Evolutionary conservation across 106 monocot genomes (phyloP).

Genomic region (Apostasia shenzhenica): DNA sequence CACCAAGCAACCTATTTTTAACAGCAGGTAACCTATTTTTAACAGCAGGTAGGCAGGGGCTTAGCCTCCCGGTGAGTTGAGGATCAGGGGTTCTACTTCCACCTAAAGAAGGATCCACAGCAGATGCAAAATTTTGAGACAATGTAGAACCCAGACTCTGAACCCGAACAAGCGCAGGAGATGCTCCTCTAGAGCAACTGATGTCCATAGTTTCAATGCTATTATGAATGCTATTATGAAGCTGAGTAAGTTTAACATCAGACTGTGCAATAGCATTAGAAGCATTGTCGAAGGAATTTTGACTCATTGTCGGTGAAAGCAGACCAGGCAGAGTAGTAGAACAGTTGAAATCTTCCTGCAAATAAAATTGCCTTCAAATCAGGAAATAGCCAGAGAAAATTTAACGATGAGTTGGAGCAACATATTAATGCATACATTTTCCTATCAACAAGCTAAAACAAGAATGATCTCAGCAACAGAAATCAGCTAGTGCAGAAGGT

Average conservation of each 20-base stretch:
- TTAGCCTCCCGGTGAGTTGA: conserved; percentile 32
- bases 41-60: conserved; percentile 16
- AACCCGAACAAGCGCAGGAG: conserved; percentile 34
- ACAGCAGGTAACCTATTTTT: conserved; percentile 14
- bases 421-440: too few species aligned
- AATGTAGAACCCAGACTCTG: conserved; percentile 52
- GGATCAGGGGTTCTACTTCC: conserved; percentile 51
- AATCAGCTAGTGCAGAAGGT: too few species aligned
- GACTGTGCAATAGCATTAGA: conserved; percentile 19
- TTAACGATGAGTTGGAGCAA: too few species aligned
- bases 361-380: neutral
- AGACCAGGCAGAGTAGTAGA: conserved; percentile 20
- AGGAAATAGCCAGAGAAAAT: too few species aligned
- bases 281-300: conserved; percentile 22
- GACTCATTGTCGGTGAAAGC: conserved; percentile 28
- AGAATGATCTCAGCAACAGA: too few species aligned
- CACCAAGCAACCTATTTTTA: conserved; percentile 14
- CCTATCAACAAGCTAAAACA: too few species aligned
- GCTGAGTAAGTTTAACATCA: conserved; percentile 14
- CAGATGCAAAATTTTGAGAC: conserved; percentile 40
- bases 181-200: conserved; percentile 19
- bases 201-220: conserved; percentile 14
- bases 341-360: conserved; percentile 49
- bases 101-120: conserved; percentile 18
- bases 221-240: conserved; percentile 19